These are phyloP conservation scores for Alternaria tenuissima DNA, from an alignment of 2,329 filamentous ascomycete genomes.

Conservation along the genomic window DNA sequence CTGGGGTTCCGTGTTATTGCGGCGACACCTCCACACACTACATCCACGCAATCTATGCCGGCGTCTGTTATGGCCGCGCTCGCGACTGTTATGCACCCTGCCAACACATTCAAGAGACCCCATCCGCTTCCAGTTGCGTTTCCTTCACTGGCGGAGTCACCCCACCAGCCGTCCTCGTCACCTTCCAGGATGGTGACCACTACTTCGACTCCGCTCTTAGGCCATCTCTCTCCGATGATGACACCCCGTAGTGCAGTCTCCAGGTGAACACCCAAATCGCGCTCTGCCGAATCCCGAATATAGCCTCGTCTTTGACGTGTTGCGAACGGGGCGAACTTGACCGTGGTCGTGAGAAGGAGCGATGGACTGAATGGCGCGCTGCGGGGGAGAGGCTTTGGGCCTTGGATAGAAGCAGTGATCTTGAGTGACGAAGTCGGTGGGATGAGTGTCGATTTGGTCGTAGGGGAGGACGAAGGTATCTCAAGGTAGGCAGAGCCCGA, in stretches of 20 bases:
- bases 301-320: constrained; percentile 84
- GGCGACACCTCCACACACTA: constrained; percentile 87
- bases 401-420: constrained; percentile 91
- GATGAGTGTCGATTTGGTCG: constrained; percentile 56
- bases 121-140: constrained; percentile 71
- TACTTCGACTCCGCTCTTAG: constrained; percentile 97
- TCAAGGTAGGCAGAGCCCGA: constrained; percentile 91
- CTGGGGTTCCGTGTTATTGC: constrained; percentile 67
- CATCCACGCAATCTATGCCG: constrained; percentile 93
- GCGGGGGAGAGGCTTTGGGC: constrained; percentile 86
- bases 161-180: constrained; percentile 80
- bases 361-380: constrained; percentile 93
- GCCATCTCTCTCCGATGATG: constrained; percentile 93
- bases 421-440: constrained; percentile 76
- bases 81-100: constrained; percentile 91
- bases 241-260: constrained; percentile 90
- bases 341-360: constrained; percentile 87
- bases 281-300: constrained; percentile 82
- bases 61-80: constrained; percentile 93
- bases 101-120: constrained; percentile 90
- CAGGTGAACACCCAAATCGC: constrained; percentile 88
- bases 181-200: constrained; percentile 93
- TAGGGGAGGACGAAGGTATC: constrained; percentile 57
- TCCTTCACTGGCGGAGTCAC: constrained; percentile 51
- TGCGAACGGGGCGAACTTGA: constrained; percentile 97